phyloP scores from a whole-genome alignment of 345 rosid genomes.

The Populus simonii region DNA sequence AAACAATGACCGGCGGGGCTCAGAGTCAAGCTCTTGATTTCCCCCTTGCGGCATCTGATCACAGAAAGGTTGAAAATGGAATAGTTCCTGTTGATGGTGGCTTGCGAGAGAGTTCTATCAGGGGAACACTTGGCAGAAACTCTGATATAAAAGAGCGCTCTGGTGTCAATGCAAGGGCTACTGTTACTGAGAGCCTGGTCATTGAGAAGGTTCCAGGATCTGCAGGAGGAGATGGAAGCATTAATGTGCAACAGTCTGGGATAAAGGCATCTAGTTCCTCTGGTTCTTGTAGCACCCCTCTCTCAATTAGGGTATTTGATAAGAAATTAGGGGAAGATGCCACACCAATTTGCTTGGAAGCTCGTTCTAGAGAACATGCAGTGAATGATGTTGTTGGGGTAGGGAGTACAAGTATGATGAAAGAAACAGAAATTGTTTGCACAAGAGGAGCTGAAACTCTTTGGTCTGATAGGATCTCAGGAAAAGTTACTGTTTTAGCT shows the following conservation, averaged over 20 bases:
- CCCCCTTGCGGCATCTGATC: slow-evolving; percentile 34
- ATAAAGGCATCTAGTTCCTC: slow-evolving; percentile 48
- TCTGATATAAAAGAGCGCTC: slow-evolving; percentile 66
- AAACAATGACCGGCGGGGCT: slow-evolving; percentile 36
- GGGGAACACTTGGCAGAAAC: slow-evolving; percentile 45
- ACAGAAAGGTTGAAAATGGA: slow-evolving; percentile 48
- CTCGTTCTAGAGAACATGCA: slow-evolving; percentile 73
- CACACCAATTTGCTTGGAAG: slow-evolving; percentile 80
- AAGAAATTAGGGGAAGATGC: slow-evolving; percentile 68
- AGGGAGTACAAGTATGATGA: slow-evolving; percentile 56
- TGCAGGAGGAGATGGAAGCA: slow-evolving; percentile 49
- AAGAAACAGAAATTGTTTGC: slow-evolving; percentile 84
- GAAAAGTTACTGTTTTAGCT: slow-evolving; percentile 87
- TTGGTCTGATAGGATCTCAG: slow-evolving; percentile 88
- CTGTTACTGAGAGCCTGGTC: slow-evolving; percentile 70
- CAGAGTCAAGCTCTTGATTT: slow-evolving; percentile 43
- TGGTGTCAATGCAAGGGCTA: slow-evolving; percentile 74
- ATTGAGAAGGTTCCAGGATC: slow-evolving; percentile 72
- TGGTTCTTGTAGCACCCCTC: slow-evolving; percentile 27
- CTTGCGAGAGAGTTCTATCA: slow-evolving; percentile 39
- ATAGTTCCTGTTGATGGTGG: slow-evolving; percentile 39
- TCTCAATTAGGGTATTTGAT: slow-evolving; percentile 79
- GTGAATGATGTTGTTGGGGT: slow-evolving; percentile 73
- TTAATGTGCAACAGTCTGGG: slow-evolving; percentile 62
- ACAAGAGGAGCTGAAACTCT: slow-evolving; percentile 67